Conservation (phyloP, 768 basidiomycete genomes). For the Lactarius vividus region DNA sequence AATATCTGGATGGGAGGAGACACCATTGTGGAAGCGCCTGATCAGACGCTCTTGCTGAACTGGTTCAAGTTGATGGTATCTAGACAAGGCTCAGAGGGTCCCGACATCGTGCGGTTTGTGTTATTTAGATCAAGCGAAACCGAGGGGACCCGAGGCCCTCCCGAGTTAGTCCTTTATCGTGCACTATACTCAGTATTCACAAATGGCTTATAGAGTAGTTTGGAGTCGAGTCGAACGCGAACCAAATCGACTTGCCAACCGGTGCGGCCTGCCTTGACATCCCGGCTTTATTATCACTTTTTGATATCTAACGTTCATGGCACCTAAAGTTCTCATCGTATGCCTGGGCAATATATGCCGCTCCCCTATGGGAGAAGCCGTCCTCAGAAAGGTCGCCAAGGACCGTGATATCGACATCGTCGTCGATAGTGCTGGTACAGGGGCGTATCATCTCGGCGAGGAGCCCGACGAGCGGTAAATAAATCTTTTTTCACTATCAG, state of each 20-base stretch:
- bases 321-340: slow-evolving; percentile 61
- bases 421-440: slow-evolving; percentile 85
- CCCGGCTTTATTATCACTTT: neutral
- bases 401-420: slow-evolving; percentile 62
- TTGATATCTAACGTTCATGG: slow-evolving; percentile 22
- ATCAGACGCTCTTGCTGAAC: neutral
- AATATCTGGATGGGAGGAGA: slow-evolving; percentile 84
- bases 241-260: neutral
- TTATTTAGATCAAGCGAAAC: neutral
- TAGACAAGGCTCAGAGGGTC: neutral
- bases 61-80: neutral
- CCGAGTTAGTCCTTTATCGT: too few species aligned
- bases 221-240: neutral
- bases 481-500: neutral
- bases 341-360: slow-evolving; percentile 87
- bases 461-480: slow-evolving; percentile 76
- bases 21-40: slow-evolving; percentile 45
- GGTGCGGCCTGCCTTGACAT: neutral
- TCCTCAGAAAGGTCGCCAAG: slow-evolving; percentile 64
- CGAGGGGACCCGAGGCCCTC: neutral
- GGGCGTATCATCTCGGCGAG: slow-evolving; percentile 80
- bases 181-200: neutral
- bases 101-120: neutral
- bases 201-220: neutral
- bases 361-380: slow-evolving; percentile 91